Evolutionary conservation across 2,329 filamentous ascomycete genomes (phyloP).

Genomic region (Cladobotryum protrusum): DNA sequence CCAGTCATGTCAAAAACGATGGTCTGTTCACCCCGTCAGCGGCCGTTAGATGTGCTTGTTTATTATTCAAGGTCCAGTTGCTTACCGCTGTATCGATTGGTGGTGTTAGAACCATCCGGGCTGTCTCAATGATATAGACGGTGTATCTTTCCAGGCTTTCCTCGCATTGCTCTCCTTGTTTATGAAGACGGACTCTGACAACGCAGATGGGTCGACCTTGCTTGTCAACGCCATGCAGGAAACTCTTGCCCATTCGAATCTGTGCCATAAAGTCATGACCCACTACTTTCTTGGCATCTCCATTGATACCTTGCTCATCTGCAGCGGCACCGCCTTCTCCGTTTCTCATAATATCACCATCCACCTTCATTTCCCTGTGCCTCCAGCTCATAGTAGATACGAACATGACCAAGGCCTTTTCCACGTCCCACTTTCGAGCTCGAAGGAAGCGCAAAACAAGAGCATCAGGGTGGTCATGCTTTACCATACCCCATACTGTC

Average conservation of each 20-base stretch:
- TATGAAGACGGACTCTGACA: conserved; percentile 77
- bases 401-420: conserved; percentile 89
- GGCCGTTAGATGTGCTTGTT: no score
- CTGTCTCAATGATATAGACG: conserved; percentile 89
- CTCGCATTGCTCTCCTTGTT: conserved; percentile 73
- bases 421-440: conserved; percentile 92
- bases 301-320: conserved; percentile 50
- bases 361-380: conserved; percentile 73
- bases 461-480: conserved; percentile 89
- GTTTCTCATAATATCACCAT: conserved; percentile 75
- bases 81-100: conserved; percentile 89
- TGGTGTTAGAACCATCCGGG: conserved; percentile 70
- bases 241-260: conserved; percentile 86
- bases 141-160: conserved; percentile 82
- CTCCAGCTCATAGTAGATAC: conserved; percentile 94
- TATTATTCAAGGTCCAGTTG: conserved; percentile 17
- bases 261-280: conserved; percentile 72
- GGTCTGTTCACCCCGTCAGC: conserved; percentile 46
- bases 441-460: conserved; percentile 75
- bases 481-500: conserved; percentile 89
- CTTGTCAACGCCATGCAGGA: conserved; percentile 81
- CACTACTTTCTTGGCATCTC: conserved; percentile 57
- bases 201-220: conserved; percentile 79
- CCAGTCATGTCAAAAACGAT: conserved; percentile 94
- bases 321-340: conserved; percentile 65